Base-by-base conservation (phyloP, 2,329 filamentous ascomycete species). In the Phyllosticta citriasiana region DNA sequence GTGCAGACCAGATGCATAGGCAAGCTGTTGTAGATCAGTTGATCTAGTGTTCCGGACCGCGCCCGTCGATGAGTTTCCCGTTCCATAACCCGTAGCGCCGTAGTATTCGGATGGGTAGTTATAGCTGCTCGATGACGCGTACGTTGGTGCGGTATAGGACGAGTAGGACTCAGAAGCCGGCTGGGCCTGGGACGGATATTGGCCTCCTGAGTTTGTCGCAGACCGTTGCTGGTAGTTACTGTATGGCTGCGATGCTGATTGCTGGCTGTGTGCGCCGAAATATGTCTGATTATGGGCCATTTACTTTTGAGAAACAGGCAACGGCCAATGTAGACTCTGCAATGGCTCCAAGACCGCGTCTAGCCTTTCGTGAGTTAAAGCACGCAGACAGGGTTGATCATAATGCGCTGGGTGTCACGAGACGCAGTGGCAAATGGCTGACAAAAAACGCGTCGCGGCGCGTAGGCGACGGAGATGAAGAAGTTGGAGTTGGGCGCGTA, bases 21-120 rank as follows among this genome's bases (percentile, higher is more conserved):
- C 60, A 54, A 61, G 10, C 24, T 62, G 57, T 26, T 62, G 55
- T 10, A 62, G n/a, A 12, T 62, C 60, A 53, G 55, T 14, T 27
- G 55, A 57, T 4, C 24, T n/a, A 19, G 52, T 26, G 12, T 58
- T 62, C 9, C 60, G 56, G 14, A 52, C 24, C 26, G 35, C n/a
- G 10, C 16, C 55, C 25, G 50, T n/a, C 7, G 55, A 30, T 14
- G 50, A 33, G 9, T 24, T 53, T 35, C 33, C 26, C 4, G 52
- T 25, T 33, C 55, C 60, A 51, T 62, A 62, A n/a, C 47, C 54
- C 12, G 59, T 47, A 16, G 60, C 22, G 12, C 56, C 35, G 60
- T 62, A 62, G 26, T 62, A 62, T 25, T 62, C 60, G 12, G 60
- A 52, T 16, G 55, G 30, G n/a, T 55, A 57, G 26, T 55, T 54